Evolutionary conservation across 139 green algal genomes (phyloP).

Genomic region (Marvania coccoides): DNA sequence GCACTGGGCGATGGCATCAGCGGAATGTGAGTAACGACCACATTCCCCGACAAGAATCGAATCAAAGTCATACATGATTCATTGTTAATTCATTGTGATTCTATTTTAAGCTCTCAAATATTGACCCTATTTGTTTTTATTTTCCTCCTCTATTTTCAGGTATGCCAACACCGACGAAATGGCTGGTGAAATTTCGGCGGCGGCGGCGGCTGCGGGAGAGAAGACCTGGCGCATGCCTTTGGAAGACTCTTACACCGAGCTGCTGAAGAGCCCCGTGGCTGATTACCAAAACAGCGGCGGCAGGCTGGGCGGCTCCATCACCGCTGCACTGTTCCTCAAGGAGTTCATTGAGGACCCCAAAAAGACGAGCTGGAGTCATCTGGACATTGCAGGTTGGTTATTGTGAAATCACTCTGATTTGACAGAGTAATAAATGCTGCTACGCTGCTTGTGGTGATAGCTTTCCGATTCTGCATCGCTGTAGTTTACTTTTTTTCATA

Average conservation of each 20-base stretch:
- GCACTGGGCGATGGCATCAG: slow-evolving; percentile 71
- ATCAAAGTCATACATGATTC: too few relatives aligned
- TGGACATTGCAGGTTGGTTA: slow-evolving; percentile 98
- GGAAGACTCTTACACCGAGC: slow-evolving; percentile 78
- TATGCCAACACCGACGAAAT: slow-evolving; percentile 53
- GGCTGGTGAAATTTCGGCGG: slow-evolving; percentile 32
- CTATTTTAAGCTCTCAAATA: too few relatives aligned
- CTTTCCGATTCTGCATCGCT: too few relatives aligned
- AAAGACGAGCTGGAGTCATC: slow-evolving; percentile 82
- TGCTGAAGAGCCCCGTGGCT: slow-evolving; percentile 55
- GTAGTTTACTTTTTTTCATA: neutral
- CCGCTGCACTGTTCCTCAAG: slow-evolving; percentile 89
- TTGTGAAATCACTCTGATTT: slow-evolving; percentile 19
- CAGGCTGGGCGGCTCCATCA: slow-evolving; percentile 77
- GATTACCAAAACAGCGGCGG: slow-evolving; percentile 71
- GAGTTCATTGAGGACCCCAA: slow-evolving; percentile 59
- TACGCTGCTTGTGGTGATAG: too few relatives aligned
- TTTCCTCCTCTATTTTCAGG: too few relatives aligned
- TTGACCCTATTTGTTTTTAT: too few relatives aligned
- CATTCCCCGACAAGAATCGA: too few relatives aligned
- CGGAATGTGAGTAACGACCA: too few relatives aligned
- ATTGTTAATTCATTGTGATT: too few relatives aligned
- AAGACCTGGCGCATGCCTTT: slow-evolving; percentile 93
- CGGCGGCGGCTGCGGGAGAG: slow-evolving; percentile 54
- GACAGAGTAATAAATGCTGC: too few relatives aligned